A percentile compares a stretch with the other conserved stretches of the same genome.
Evolutionary conservation across 768 basidiomycete genomes (phyloP).

Genomic region (Gloeostereum incarnatum): DNA sequence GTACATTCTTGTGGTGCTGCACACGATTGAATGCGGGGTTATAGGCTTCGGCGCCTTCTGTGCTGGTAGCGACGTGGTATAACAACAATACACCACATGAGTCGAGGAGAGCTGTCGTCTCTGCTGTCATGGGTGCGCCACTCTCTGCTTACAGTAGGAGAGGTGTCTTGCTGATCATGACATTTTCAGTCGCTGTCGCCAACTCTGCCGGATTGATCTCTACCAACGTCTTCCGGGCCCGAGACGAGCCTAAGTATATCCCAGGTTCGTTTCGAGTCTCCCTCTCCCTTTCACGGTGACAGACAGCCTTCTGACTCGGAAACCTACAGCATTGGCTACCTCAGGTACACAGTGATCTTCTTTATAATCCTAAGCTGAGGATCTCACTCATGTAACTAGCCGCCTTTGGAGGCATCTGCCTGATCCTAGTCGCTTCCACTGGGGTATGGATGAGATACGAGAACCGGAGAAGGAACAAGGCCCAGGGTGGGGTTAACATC

Average conservation of each 20-base stretch:
- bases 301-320: background rate
- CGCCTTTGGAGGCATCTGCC: slow-evolving; percentile 35
- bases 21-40: slow-evolving; percentile 1
- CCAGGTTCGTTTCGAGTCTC: slow-evolving; percentile 38
- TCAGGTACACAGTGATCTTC: slow-evolving; percentile 1
- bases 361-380: too few species aligned
- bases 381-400: slow-evolving; percentile 12
- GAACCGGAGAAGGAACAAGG: slow-evolving; percentile 32
- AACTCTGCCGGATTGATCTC: slow-evolving; percentile 41
- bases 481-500: slow-evolving; percentile 25
- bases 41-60: slow-evolving; percentile 38
- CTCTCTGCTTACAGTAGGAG: background rate
- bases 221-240: slow-evolving; percentile 40
- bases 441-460: slow-evolving; percentile 42
- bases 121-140: slow-evolving; percentile 38
- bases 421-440: slow-evolving; percentile 28
- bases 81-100: slow-evolving; percentile 42
- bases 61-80: slow-evolving; percentile 26
- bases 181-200: slow-evolving; percentile 29
- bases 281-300: slow-evolving; percentile 23
- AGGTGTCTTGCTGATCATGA: background rate
- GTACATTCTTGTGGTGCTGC: background rate
- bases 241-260: slow-evolving; percentile 41
- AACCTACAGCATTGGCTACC: background rate
- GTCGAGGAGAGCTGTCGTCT: slow-evolving; percentile 37